These are phyloP conservation scores for Phlebiopsis flavidoalba DNA, from an alignment of 768 basidiomycete species.

Conservation along the genomic window DNA sequence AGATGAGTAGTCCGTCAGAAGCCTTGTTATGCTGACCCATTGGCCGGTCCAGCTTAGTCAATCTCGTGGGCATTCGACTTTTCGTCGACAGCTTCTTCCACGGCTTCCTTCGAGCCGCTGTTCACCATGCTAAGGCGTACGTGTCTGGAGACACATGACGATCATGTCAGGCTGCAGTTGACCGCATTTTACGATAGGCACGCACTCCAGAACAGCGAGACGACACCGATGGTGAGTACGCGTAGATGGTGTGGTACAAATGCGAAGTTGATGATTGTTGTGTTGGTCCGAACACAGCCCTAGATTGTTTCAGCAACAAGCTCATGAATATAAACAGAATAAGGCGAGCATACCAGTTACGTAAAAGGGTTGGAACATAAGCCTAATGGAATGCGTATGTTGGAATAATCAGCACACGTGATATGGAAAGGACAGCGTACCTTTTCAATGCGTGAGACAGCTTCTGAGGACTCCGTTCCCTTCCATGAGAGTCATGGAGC, in stretches of 20 bases:
- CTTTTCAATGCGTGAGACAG: slow-evolving; percentile 39
- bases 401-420: no score
- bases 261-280: slow-evolving; percentile 77
- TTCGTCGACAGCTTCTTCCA: background rate
- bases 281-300: slow-evolving; percentile 72
- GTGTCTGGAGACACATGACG: slow-evolving; percentile 16
- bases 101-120: slow-evolving; percentile 13
- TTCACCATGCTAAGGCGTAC: slow-evolving; percentile 28
- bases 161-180: background rate
- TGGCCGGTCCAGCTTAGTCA: background rate
- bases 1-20: no score
- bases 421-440: slow-evolving; percentile 14
- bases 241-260: slow-evolving; percentile 74
- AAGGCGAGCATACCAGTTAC: slow-evolving; percentile 55
- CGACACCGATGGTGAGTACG: slow-evolving; percentile 67
- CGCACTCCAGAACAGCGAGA: slow-evolving; percentile 82
- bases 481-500: slow-evolving; percentile 76
- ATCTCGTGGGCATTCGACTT: background rate
- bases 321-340: background rate
- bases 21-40: no score
- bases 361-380: slow-evolving; percentile 68
- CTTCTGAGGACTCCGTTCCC: slow-evolving; percentile 57
- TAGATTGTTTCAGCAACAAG: slow-evolving; percentile 16
- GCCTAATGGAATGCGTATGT: slow-evolving; percentile 32
- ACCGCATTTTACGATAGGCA: slow-evolving; percentile 10